Evolutionary conservation across 257 asterid species (phyloP).

Genomic region (Penstemon davidsonii): DNA sequence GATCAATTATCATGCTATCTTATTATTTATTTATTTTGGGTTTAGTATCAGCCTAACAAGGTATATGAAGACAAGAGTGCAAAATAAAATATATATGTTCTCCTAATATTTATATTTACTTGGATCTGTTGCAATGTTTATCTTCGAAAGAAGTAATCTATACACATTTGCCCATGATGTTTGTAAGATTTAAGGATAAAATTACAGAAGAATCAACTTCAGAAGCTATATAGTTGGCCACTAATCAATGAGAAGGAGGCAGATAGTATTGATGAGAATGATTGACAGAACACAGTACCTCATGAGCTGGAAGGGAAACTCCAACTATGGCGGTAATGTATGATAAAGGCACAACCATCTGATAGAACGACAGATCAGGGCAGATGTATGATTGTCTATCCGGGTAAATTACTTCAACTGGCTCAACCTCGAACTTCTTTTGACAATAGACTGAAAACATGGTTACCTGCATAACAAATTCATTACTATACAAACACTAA

Average conservation of each 20-base stretch:
- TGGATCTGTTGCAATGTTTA: too few species aligned
- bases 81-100: too few species aligned
- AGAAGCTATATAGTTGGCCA: slow-evolving; percentile 6
- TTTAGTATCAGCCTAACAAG: too few species aligned
- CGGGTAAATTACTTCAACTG: slow-evolving; percentile 73
- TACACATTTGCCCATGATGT: not conserved
- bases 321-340: slow-evolving; percentile 62
- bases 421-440: slow-evolving; percentile 84
- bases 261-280: not conserved
- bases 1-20: too few species aligned
- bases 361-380: slow-evolving; percentile 74
- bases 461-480: slow-evolving; percentile 61
- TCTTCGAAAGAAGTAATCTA: too few species aligned
- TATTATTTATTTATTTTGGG: too few species aligned
- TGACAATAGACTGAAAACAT: slow-evolving; percentile 89
- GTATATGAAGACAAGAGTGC: too few species aligned
- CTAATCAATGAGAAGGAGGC: not conserved
- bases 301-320: slow-evolving; percentile 59
- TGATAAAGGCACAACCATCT: slow-evolving; percentile 72
- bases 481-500: not conserved
- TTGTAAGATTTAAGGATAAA: slow-evolving; percentile 6
- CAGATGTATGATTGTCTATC: slow-evolving; percentile 57
- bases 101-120: too few species aligned
- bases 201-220: not conserved
- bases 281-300: slow-evolving; percentile 46